Percentiles rank a stretch among this genome's conserved stretches.
phyloP scores from a whole-genome alignment of 306 rosid genomes.

The Vigna hirtella region DNA sequence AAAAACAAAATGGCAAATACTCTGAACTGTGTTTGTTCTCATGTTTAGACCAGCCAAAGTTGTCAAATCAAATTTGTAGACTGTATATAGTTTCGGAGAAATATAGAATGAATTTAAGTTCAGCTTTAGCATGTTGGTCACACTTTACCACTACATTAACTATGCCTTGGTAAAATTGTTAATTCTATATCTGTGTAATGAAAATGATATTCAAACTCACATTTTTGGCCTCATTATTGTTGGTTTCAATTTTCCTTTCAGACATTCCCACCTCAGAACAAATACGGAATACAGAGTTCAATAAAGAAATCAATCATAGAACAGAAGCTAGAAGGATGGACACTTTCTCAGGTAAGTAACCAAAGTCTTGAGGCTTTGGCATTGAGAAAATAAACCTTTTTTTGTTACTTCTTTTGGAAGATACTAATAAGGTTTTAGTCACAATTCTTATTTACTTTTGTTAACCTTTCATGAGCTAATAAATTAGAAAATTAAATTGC shows the following conservation, averaged over 20 bases:
- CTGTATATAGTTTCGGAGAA: neutral
- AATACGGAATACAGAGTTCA: constrained; percentile 55
- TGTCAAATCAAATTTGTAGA: neutral
- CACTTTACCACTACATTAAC: neutral
- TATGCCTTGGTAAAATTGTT: neutral
- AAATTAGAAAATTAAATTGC: neutral
- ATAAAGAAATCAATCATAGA: constrained; percentile 55
- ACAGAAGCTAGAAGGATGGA: constrained; percentile 68
- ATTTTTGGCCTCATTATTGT: neutral
- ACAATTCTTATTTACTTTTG: neutral
- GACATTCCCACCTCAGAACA: constrained; percentile 66
- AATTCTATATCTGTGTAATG: neutral
- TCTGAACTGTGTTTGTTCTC: neutral
- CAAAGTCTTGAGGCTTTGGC: constrained; percentile 5
- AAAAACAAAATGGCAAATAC: neutral
- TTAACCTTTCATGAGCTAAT: neutral
- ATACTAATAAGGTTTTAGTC: neutral
- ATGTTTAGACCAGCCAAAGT: neutral
- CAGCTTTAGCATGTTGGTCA: neutral
- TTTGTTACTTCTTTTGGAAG: neutral
- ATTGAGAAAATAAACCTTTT: neutral
- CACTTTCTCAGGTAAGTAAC: constrained; percentile 53
- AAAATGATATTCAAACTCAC: neutral
- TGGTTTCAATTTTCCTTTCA: constrained; percentile 40
- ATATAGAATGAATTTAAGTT: neutral